phyloP scores from a whole-genome alignment of 495 filamentous ascomycete species.

The Talaromyces liani region DNA sequence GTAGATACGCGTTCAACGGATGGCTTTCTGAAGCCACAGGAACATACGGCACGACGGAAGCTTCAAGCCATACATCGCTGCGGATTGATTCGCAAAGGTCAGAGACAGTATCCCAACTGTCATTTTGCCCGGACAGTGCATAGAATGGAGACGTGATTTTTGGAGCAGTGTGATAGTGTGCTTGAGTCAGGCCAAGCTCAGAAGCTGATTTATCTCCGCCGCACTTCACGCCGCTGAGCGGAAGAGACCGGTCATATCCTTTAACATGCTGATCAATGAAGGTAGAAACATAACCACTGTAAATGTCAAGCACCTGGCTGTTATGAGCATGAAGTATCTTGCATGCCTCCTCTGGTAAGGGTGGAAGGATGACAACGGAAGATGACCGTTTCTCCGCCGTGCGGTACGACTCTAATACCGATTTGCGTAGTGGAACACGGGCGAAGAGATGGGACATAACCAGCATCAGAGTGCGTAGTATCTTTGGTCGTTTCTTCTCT shows the following conservation, averaged over 20 bases:
- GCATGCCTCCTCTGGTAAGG: conserved; percentile 49
- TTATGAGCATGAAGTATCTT: conserved; percentile 54
- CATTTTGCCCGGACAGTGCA: conserved; percentile 59
- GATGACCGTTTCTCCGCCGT: conserved; percentile 38
- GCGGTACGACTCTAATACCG: conserved; percentile 35
- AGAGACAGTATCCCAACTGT: conserved; percentile 51
- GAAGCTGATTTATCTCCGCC: conserved; percentile 22
- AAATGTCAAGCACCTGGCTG: conserved; percentile 50
- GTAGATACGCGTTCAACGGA: conserved; percentile 63
- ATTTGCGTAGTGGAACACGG: conserved; percentile 34
- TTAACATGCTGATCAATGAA: conserved; percentile 57
- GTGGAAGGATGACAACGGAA: conserved; percentile 55
- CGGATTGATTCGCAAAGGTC: conserved; percentile 58
- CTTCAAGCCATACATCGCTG: conserved; percentile 62
- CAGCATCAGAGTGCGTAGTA: conserved; percentile 48
- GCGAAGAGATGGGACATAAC: conserved; percentile 65
- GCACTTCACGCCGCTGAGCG: conserved; percentile 44
- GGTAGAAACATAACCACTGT: conserved; percentile 59
- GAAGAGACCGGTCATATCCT: conserved; percentile 44
- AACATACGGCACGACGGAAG: conserved; percentile 61
- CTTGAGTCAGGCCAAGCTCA: conserved; percentile 9
- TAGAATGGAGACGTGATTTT: conserved; percentile 58
- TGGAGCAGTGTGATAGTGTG: conserved; percentile 14
- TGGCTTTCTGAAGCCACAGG: conserved; percentile 41
- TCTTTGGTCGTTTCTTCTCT: conserved; percentile 22